These are phyloP conservation scores for Picea abies DNA, from an alignment of 83 land plant species.

Conservation along the genomic window DNA sequence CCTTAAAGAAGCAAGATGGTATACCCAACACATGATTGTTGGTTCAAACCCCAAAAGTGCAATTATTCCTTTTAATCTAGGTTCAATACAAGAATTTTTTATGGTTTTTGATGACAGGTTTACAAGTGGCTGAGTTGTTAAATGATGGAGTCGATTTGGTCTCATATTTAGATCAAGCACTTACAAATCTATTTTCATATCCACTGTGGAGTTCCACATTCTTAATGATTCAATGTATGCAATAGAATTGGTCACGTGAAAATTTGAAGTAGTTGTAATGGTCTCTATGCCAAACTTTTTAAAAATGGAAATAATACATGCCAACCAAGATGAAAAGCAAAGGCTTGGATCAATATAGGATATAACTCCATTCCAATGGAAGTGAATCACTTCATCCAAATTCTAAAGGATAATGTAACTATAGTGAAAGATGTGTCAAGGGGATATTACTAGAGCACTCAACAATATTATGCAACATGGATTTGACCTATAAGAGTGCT, in stretches of 20 bases:
- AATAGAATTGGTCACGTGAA: no score
- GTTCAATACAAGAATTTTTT: no score
- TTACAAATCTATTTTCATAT: slow-evolving; percentile 71
- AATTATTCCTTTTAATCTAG: no score
- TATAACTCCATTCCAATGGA: slow-evolving; percentile 24
- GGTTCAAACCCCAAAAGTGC: no score
- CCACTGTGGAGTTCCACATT: slow-evolving; percentile 30
- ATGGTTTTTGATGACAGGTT: slow-evolving; percentile 36
- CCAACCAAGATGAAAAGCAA: no score
- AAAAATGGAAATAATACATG: no score
- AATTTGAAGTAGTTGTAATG: no score
- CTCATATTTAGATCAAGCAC: slow-evolving; percentile 65
- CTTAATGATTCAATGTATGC: no score
- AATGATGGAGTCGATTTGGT: slow-evolving; percentile 86
- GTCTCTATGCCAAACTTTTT: no score
- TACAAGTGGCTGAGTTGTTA: slow-evolving; percentile 59
- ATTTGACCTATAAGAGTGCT: slow-evolving; percentile 70
- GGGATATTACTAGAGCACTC: slow-evolving; percentile 82
- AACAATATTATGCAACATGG: slow-evolving; percentile 91
- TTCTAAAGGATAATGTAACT: slow-evolving; percentile 64
- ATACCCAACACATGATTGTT: no score
- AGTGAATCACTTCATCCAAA: slow-evolving; percentile 81
- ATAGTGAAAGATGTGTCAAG: slow-evolving; percentile 74
- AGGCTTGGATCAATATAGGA: no score
- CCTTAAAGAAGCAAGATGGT: no score